Conservation (phyloP, 176 grass and related monocot genomes). For the Carex pumila region DNA sequence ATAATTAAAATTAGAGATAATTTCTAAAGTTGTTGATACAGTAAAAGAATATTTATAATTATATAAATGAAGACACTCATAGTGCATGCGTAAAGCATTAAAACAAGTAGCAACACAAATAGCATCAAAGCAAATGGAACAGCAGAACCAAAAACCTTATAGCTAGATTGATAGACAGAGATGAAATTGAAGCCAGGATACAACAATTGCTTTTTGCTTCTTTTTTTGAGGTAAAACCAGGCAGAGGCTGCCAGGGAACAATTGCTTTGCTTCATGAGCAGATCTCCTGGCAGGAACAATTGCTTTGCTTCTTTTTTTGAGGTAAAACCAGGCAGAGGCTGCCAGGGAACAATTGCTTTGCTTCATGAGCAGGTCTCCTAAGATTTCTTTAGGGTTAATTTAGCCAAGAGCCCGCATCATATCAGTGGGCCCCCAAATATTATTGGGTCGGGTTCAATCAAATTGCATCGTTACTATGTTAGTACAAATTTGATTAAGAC, state of each 20-base stretch:
- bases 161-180: neutral
- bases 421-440: neutral
- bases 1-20: neutral
- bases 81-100: neutral
- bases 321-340: no score
- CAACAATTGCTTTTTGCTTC: no score
- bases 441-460: neutral
- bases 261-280: no score
- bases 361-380: conserved; percentile 17
- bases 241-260: no score
- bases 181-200: no score
- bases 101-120: neutral
- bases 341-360: conserved; percentile 12
- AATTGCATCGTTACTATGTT: neutral
- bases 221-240: no score
- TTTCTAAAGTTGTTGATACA: neutral
- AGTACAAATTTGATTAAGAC: neutral
- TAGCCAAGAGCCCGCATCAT: neutral
- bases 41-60: no score
- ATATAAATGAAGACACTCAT: no score
- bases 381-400: neutral
- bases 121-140: neutral
- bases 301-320: no score
- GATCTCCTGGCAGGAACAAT: no score
- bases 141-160: neutral